Conservation (phyloP, 495 filamentous ascomycete genomes). For the Aspergillus kassunensis region DNA sequence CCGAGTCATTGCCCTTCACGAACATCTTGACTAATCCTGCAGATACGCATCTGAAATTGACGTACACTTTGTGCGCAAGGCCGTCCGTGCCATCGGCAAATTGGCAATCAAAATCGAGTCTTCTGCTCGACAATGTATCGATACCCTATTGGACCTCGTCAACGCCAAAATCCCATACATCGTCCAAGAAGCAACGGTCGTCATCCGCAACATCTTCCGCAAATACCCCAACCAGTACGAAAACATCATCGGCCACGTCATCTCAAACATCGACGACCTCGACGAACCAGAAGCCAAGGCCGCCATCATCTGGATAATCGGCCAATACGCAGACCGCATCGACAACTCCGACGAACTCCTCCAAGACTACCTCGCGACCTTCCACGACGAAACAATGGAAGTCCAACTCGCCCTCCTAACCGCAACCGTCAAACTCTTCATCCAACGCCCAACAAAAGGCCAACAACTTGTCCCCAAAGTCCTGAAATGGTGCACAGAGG, state of each 20-base stretch:
- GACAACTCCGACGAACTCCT: constrained; percentile 92
- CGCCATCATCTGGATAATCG: constrained; percentile 99
- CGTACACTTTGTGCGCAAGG: constrained; percentile 96
- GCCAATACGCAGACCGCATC: constrained; percentile 94
- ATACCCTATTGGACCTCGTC: constrained; percentile 87
- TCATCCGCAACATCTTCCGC: constrained; percentile 98
- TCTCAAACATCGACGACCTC: constrained; percentile 92
- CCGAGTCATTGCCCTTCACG: not conserved
- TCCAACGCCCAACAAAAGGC: constrained; percentile 92
- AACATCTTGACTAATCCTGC: not conserved
- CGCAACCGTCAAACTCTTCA: constrained; percentile 96
- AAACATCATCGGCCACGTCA: constrained; percentile 90
- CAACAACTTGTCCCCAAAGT: constrained; percentile 93
- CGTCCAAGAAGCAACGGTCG: constrained; percentile 98
- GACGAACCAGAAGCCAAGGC: constrained; percentile 99
- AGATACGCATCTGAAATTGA: constrained; percentile 97
- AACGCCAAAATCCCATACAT: constrained; percentile 99
- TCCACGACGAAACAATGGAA: constrained; percentile 89
- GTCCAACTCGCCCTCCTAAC: constrained; percentile 94
- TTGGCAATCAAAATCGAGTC: constrained; percentile 99
- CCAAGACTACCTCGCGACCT: constrained; percentile 91
- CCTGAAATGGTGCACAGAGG: constrained; percentile 97
- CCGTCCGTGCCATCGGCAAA: constrained; percentile 96
- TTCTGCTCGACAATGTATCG: constrained; percentile 84
- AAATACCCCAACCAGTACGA: constrained; percentile 99